phyloP scores from a whole-genome alignment of 2,329 filamentous ascomycete species.

The Ambrosiella xylebori region DNA sequence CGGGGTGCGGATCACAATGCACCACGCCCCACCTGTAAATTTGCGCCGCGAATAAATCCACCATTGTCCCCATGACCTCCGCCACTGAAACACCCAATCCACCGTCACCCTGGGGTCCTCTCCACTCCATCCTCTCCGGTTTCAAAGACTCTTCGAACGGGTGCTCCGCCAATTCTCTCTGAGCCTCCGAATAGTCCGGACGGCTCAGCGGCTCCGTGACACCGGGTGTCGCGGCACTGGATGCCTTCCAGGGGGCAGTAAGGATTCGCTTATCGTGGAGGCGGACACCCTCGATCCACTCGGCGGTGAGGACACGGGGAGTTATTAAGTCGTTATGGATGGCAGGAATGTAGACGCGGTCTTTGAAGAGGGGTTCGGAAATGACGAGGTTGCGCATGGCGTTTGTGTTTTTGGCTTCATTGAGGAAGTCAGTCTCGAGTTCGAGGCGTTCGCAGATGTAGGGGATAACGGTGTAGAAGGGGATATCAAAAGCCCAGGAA shows the following conservation, averaged over 20 bases:
- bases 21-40: constrained; percentile 96
- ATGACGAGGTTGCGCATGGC: constrained; percentile 64
- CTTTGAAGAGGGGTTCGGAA: constrained; percentile 56
- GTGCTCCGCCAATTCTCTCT: constrained; percentile 31
- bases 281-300: constrained; percentile 92
- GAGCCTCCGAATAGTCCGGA: constrained; percentile 30
- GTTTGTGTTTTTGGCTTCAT: constrained; percentile 77
- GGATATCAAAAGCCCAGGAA: constrained; percentile 80
- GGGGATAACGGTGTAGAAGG: constrained; percentile 75
- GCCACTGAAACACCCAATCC: constrained; percentile 69
- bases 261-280: constrained; percentile 84
- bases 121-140: constrained; percentile 65
- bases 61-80: constrained; percentile 90
- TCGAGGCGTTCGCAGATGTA: constrained; percentile 85
- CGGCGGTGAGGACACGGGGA: constrained; percentile 73
- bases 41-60: constrained; percentile 90
- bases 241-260: constrained; percentile 58
- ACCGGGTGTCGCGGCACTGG: constrained; percentile 60
- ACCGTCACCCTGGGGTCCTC: constrained; percentile 51
- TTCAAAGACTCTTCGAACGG: constrained; percentile 48
- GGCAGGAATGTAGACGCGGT: constrained; percentile 72
- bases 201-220: constrained; percentile 45
- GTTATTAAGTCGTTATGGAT: constrained; percentile 72
- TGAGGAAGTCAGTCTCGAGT: constrained; percentile 86
- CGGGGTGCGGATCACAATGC: constrained; percentile 92